Evolutionary conservation across 129 eudicot genomes (phyloP).

Genomic region (carrot (Daucus carota)): DH1_v3.0 NC_030382.2:36591501-36592000

Average conservation of each 20-base stretch:
- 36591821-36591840: background rate
- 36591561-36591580: conserved; percentile 44
- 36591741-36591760: background rate
- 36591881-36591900: too few relatives aligned
- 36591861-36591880: background rate
- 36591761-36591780: background rate
- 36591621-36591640: conserved; percentile 43
- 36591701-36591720: background rate
- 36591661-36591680: background rate
- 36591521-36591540: conserved; percentile 42
- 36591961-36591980: background rate
- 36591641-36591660: conserved; percentile 41
- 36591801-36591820: background rate
- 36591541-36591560: conserved; percentile 58
- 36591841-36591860: background rate
- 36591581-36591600: conserved; percentile 51
- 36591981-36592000: background rate
- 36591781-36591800: background rate
- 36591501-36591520: conserved; percentile 32
- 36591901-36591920: too few relatives aligned
- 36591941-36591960: background rate
- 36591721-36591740: background rate
- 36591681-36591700: background rate
- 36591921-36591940: background rate
- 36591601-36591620: conserved; percentile 49